phyloP scores from a whole-genome alignment of 345 rosid species.

The Brassica napus region Da-Ae NC_063450.1:43036001-43036500 shows the following conservation, averaged over 20 bases:
- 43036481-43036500: slow-evolving; percentile 46
- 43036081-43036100: neutral
- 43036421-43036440: slow-evolving; percentile 45
- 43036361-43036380: slow-evolving; percentile 54
- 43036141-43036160: slow-evolving; percentile 55
- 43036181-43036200: slow-evolving; percentile 59
- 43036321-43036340: slow-evolving; percentile 50
- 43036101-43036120: slow-evolving; percentile 41
- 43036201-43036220: slow-evolving; percentile 58
- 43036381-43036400: slow-evolving; percentile 49
- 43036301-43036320: slow-evolving; percentile 64
- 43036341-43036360: slow-evolving; percentile 52
- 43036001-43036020: neutral
- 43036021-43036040: neutral
- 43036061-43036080: too few species aligned
- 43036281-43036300: slow-evolving; percentile 63
- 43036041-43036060: neutral
- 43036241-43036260: slow-evolving; percentile 64
- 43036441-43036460: slow-evolving; percentile 56
- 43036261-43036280: slow-evolving; percentile 64
- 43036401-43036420: slow-evolving; percentile 45
- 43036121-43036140: slow-evolving; percentile 52
- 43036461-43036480: slow-evolving; percentile 46
- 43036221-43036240: slow-evolving; percentile 60
- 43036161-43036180: slow-evolving; percentile 59